Evolutionary conservation across 2,329 filamentous ascomycete species (phyloP).

Genomic region (Penicillium hesseltinei): DNA sequence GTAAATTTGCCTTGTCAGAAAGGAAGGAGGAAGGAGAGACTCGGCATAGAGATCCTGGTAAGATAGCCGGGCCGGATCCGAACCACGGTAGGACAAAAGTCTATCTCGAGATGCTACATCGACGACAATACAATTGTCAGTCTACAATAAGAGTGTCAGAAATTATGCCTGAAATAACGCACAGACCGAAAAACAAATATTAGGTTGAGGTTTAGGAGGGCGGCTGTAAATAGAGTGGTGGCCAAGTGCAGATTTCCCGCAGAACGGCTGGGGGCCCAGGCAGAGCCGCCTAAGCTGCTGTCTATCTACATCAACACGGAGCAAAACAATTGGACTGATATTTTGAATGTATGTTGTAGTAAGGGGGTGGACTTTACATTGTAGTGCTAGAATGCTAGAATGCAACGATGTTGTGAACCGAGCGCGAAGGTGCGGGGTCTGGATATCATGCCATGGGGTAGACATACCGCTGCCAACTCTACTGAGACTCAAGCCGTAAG

Average conservation of each 20-base stretch:
- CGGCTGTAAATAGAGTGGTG: background rate
- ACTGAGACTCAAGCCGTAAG: background rate
- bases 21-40: background rate
- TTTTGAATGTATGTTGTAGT: background rate
- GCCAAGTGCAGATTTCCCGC: background rate
- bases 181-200: background rate
- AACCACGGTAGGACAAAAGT: slow-evolving; percentile 1
- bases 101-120: background rate
- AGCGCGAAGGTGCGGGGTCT: background rate
- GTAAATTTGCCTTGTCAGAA: background rate
- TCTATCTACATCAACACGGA: background rate
- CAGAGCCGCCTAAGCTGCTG: background rate
- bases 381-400: background rate
- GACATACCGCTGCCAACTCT: background rate
- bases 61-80: background rate
- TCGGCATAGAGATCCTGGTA: background rate
- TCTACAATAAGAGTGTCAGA: background rate
- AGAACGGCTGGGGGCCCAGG: background rate
- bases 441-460: background rate
- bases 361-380: background rate
- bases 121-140: background rate
- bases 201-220: background rate
- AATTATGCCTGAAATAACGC: background rate
- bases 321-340: background rate
- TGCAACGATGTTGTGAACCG: background rate